Conservation (phyloP, 2,329 filamentous ascomycete species). For the Penicillium janthinellum region DNA sequence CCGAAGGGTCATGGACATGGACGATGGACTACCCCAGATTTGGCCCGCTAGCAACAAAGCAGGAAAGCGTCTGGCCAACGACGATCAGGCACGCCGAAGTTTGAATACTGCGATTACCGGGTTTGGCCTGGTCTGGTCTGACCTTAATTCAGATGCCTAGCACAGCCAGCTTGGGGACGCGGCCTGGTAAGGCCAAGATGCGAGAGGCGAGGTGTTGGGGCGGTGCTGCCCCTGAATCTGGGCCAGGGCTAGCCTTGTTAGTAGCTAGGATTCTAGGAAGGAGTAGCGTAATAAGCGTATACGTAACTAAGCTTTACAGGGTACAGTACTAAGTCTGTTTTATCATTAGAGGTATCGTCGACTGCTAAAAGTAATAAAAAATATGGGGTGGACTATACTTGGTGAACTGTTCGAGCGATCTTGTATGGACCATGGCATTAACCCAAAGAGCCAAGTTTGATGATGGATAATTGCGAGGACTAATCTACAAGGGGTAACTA, state of each 20-base stretch:
- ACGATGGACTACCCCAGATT: conserved; percentile 23
- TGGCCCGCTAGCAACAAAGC: neutral
- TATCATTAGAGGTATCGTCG: neutral
- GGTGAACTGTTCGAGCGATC: too few species aligned
- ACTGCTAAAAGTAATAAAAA: neutral
- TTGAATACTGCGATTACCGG: neutral
- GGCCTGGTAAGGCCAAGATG: neutral
- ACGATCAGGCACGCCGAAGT: neutral
- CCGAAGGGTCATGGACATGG: conserved; percentile 10
- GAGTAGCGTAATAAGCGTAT: neutral
- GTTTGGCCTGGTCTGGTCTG: neutral
- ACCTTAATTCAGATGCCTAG: neutral
- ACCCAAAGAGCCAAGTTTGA: too few species aligned
- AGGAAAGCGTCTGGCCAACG: neutral
- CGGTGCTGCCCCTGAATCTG: neutral
- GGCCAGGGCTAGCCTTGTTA: neutral
- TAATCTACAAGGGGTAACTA: too few species aligned
- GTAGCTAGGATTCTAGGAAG: too few species aligned
- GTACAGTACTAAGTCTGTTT: neutral
- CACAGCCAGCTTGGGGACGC: neutral
- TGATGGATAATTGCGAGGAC: too few species aligned
- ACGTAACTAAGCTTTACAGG: neutral
- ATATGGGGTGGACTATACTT: neutral
- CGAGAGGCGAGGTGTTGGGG: neutral
- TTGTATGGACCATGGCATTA: too few species aligned